Evolutionary conservation across 2,329 filamentous ascomycete species (phyloP).

Genomic region (Sclerotinia trifoliorum): DNA sequence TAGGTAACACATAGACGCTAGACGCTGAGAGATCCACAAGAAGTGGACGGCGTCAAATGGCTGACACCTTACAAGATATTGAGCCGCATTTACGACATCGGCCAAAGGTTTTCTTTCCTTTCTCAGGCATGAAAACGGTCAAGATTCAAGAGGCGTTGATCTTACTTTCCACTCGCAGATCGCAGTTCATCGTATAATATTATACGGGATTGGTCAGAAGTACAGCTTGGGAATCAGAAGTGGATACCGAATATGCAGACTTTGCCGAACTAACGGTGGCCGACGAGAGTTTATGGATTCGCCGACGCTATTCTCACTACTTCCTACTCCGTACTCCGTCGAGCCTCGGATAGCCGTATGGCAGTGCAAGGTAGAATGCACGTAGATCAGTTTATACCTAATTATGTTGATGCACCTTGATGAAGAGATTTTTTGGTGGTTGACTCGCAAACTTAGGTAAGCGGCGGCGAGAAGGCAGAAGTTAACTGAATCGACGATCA

Average conservation of each 20-base stretch:
- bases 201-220: background rate
- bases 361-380: background rate
- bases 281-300: background rate
- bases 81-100: background rate
- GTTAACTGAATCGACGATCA: background rate
- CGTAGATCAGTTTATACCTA: background rate
- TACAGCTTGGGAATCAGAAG: background rate
- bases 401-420: background rate
- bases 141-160: background rate
- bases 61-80: background rate
- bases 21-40: background rate
- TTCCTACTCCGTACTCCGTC: background rate
- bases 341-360: background rate
- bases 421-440: background rate
- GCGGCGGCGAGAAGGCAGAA: too few species aligned
- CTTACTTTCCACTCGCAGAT: background rate
- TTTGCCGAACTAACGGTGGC: conserved; percentile 1
- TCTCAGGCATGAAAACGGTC: background rate
- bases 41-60: conserved; percentile 3
- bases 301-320: conserved; percentile 7
- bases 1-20: background rate
- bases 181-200: background rate
- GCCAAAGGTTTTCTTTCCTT: background rate
- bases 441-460: too few species aligned
- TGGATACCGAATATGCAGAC: background rate